Evolutionary conservation across 768 basidiomycete genomes (phyloP).

Genomic region (Kondoa malvinella): DNA sequence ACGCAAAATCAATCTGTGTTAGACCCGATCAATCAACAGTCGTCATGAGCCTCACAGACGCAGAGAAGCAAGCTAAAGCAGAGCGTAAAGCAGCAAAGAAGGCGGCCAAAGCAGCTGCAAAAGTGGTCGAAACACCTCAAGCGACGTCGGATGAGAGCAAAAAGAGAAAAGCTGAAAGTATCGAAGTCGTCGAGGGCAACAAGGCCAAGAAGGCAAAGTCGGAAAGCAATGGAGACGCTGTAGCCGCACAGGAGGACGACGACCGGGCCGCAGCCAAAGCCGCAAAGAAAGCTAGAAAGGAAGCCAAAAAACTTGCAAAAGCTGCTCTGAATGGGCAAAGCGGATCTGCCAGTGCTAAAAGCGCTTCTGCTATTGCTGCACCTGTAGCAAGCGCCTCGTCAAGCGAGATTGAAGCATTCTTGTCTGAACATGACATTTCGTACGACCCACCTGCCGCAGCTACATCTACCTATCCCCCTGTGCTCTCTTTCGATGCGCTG

Average conservation of each 20-base stretch:
- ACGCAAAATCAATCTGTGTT: too few relatives aligned
- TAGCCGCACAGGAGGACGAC: slow-evolving; percentile 8
- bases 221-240: background rate
- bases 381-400: slow-evolving; percentile 29
- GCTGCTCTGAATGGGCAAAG: slow-evolving; percentile 8
- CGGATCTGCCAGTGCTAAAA: slow-evolving; percentile 4
- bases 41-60: slow-evolving; percentile 11
- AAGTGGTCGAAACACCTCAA: background rate
- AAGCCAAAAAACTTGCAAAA: slow-evolving; percentile 25
- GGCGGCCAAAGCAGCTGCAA: slow-evolving; percentile 9
- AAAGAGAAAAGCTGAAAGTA: background rate
- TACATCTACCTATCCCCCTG: slow-evolving; percentile 42
- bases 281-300: slow-evolving; percentile 25
- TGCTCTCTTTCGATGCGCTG: slow-evolving; percentile 59
- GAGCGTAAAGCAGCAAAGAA: slow-evolving; percentile 26
- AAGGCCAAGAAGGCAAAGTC: slow-evolving; percentile 10
- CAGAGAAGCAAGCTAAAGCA: slow-evolving; percentile 25
- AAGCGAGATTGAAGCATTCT: slow-evolving; percentile 45
- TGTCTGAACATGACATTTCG: slow-evolving; percentile 54
- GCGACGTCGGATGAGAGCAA: background rate
- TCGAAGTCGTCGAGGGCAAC: slow-evolving; percentile 17
- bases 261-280: slow-evolving; percentile 7
- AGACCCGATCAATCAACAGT: too few relatives aligned
- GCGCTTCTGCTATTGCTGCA: slow-evolving; percentile 25
- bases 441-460: slow-evolving; percentile 42